Evolutionary conservation across 805 yeast genomes (phyloP), one percentile per base, ranked within the genome.

Genomic region (Candida peoriensis): DNA sequence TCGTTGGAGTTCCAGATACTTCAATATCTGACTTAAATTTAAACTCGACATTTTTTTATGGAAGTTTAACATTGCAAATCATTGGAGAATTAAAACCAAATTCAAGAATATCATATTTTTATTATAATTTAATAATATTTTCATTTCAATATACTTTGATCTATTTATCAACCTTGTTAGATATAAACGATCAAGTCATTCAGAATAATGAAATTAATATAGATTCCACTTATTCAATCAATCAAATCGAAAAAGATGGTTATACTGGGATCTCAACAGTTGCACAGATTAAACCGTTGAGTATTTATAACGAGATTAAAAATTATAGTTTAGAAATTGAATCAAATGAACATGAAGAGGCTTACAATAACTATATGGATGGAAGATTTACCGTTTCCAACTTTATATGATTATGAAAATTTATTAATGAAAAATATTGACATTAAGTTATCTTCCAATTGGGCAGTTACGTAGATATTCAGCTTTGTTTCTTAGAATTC

Each of bases 401-500:
- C 12, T 19, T 36, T 30, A 13, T 24, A 6, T 17, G 21, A 10
- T 36, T n/a, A n/a, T n/a, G n/a, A n/a, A n/a, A n/a, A n/a, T n/a
- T 2, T 24, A 28, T n/a, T 20, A 11, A 24, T 23, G 33, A 32
- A 10, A n/a, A n/a, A n/a, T 10, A 20, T 20, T 10, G 8, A 10
- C 8, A 8, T 20, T 20, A 8, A 24, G 16, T 24, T 26, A 34
- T 34, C 74, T 78, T 28, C 78, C 74, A 41, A 84, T 81, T 32
- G 93, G 90, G 60, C 93, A 84, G 54, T 68, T 76, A 57, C 83
- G 77, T 60, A 84, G 67, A 55, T 80, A 81, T 44, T 79, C 85
- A 23, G 85, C 89, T 66, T 93, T 93, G 55, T 81, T 81, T 61
- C 78, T 84, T 58, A 93, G 70, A 36, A 88, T 79, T 58, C 90